Evolutionary conservation across 2,329 filamentous ascomycete species (phyloP).

Genomic region (Ambrosiella xylebori): DNA sequence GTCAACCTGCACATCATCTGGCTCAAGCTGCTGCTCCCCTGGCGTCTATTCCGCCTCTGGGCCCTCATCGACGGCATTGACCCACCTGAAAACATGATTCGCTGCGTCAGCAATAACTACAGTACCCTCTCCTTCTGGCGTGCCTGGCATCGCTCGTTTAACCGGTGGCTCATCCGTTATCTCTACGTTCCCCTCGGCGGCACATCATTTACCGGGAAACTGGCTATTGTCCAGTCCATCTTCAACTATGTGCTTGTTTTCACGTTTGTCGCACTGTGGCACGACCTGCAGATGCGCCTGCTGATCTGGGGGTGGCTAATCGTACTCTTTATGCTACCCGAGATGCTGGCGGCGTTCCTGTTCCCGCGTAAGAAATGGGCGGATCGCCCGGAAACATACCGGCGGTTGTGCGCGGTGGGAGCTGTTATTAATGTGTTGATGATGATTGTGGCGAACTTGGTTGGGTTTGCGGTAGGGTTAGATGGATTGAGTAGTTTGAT

Average conservation of each 20-base stretch:
- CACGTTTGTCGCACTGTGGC: constrained; percentile 94
- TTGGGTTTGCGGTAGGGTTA: constrained; percentile 83
- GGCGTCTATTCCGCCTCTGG: constrained; percentile 99
- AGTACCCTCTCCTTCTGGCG: constrained; percentile 86
- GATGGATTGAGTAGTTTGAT: constrained; percentile 71
- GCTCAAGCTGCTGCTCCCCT: constrained; percentile 90
- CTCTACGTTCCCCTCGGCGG: constrained; percentile 87
- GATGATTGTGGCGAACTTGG: constrained; percentile 91
- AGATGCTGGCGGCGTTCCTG: constrained; percentile 52
- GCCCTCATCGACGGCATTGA: constrained; percentile 77
- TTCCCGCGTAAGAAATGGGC: constrained; percentile 64
- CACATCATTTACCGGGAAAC: constrained; percentile 29
- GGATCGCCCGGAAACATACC: constrained; percentile 50
- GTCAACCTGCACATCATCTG: constrained; percentile 97
- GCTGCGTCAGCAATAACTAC: constrained; percentile 92
- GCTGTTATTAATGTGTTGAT: constrained; percentile 73
- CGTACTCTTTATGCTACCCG: constrained; percentile 82
- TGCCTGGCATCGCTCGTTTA: constrained; percentile 87
- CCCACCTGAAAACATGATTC: constrained; percentile 94
- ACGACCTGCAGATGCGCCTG: constrained; percentile 81
- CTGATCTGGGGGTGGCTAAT: constrained; percentile 96
- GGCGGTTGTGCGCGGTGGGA: constrained; percentile 64
- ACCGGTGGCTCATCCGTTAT: constrained; percentile 87
- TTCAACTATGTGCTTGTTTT: constrained; percentile 73
- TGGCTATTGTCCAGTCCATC: constrained; percentile 38